Evolutionary conservation across 2,329 filamentous ascomycete species (phyloP), one percentile per base, ranked within the genome.

Genomic region (Pseudogymnoascus pannorum): DNA sequence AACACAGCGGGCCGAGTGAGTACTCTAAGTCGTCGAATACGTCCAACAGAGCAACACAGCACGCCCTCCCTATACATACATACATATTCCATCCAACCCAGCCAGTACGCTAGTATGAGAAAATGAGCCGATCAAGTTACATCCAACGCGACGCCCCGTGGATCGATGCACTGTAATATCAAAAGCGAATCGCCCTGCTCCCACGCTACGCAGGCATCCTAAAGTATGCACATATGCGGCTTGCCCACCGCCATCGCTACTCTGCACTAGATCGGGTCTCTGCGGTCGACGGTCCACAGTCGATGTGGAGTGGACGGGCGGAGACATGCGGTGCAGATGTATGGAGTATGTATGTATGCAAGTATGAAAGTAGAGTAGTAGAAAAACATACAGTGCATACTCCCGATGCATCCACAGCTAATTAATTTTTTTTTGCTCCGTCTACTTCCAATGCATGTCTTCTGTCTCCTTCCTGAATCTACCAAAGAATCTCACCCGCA

Each of bases 51-150:
- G 42, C 14, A 29, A 29, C 22, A 24, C 14, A 51, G 12, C 22
- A 26, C 42, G n/a, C n/a, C n/a, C n/a, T n/a, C n/a, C n/a, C n/a
- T n/a, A n/a, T n/a, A n/a, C n/a, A n/a, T n/a, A n/a, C n/a, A n/a
- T n/a, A 7, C 42, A 26, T 26, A 7, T 14, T 51, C 42, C 42
- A 51, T 51, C 14, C 14, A 51, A 51, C 26, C 14, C 14, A 51
- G 22, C 22, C 22, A 51, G 24, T 29, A 29, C 44, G 14, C 44
- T 51, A 51, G 24, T 7, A 29, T 51, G 44, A 51, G 22, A 51
- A 51, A 51, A 51, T 51, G 44, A 29, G 44, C 26, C 44, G 44
- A 51, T 51, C 44, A 29, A 51, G 44, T 51, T 51, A 51, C 44
- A 51, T 51, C 44, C n/a, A 51, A 51, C 44, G 24, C 44, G 44